These are phyloP conservation scores for Crassisporium funariophilum DNA, from an alignment of 768 basidiomycete genomes.

Conservation along the genomic window DNA sequence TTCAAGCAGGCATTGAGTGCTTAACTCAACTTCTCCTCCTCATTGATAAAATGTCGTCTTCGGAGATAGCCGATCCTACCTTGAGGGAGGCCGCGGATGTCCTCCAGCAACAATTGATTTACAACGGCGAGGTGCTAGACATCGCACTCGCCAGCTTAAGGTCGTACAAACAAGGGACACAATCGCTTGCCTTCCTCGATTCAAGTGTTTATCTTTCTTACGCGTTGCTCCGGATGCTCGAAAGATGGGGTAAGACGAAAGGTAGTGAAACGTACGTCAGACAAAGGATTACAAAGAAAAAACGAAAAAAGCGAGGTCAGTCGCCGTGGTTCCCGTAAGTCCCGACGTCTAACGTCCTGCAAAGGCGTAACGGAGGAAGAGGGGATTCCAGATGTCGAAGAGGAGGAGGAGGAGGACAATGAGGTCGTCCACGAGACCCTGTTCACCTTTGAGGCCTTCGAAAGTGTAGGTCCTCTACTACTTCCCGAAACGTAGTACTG, in stretches of 20 bases:
- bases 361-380: constrained; percentile 55
- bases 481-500: constrained; percentile 3
- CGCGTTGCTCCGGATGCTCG: constrained; percentile 85
- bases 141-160: constrained; percentile 78
- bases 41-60: constrained; percentile 79
- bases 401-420: constrained; percentile 62
- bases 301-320: constrained; percentile 44
- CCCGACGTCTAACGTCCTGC: constrained; percentile 9
- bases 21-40: constrained; percentile 89
- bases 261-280: constrained; percentile 78
- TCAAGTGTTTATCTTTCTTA: constrained; percentile 84
- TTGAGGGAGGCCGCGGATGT: constrained; percentile 76
- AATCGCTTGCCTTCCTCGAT: constrained; percentile 81
- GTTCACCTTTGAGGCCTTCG: constrained; percentile 91
- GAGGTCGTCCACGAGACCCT: constrained; percentile 78
- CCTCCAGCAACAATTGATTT: constrained; percentile 89
- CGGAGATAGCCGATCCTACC: constrained; percentile 44
- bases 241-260: constrained; percentile 78
- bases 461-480: constrained; percentile 59
- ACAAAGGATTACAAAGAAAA: constrained; percentile 60
- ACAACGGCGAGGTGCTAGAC: constrained; percentile 94
- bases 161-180: constrained; percentile 79
- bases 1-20: constrained; percentile 93
- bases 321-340: constrained; percentile 7
- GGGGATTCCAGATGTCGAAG: constrained; percentile 69